phyloP scores from a whole-genome alignment of 495 filamentous ascomycete genomes.

The Chaetomium tenue region DNA sequence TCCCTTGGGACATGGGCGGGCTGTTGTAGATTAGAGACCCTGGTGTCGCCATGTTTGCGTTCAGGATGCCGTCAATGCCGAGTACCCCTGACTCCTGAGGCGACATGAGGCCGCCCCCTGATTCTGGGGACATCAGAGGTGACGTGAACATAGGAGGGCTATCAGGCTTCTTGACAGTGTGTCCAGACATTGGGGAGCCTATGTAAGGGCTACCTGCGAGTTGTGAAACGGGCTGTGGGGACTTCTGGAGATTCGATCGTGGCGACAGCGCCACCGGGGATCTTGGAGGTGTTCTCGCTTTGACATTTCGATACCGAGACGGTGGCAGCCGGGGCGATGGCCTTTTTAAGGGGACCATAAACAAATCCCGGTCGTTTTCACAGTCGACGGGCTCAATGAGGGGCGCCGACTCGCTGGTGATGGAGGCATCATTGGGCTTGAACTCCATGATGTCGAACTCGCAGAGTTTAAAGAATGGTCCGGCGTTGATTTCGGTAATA shows the following conservation, averaged over 20 bases:
- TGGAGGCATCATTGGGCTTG: constrained; percentile 16
- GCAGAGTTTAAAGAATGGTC: neutral
- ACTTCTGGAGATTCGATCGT: neutral
- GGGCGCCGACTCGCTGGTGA: constrained; percentile 29
- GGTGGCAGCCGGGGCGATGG: constrained; percentile 19
- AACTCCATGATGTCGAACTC: constrained; percentile 15
- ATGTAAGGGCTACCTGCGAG: constrained; percentile 6
- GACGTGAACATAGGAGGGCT: constrained; percentile 19
- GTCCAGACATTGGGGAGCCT: constrained; percentile 6
- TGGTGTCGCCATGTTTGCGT: constrained; percentile 8
- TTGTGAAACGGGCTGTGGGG: neutral
- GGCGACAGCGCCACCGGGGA: constrained; percentile 3
- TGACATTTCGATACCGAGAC: constrained; percentile 20
- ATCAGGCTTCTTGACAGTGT: constrained; percentile 15
- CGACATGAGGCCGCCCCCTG: constrained; percentile 13
- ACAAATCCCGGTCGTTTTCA: constrained; percentile 23
- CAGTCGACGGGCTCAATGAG: constrained; percentile 26
- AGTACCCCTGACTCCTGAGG: constrained; percentile 15
- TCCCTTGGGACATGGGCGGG: constrained; percentile 14
- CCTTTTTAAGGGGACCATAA: constrained; percentile 26
- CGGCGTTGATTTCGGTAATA: neutral
- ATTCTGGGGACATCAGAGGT: constrained; percentile 15
- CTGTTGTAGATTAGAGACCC: constrained; percentile 16
- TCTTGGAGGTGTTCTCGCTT: constrained; percentile 9
- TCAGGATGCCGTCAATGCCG: neutral